Percentiles rank a stretch among this genome's conserved stretches.
phyloP scores from a whole-genome alignment of 2,329 filamentous ascomycete genomes.

The Plenodomus biglobosus region DNA sequence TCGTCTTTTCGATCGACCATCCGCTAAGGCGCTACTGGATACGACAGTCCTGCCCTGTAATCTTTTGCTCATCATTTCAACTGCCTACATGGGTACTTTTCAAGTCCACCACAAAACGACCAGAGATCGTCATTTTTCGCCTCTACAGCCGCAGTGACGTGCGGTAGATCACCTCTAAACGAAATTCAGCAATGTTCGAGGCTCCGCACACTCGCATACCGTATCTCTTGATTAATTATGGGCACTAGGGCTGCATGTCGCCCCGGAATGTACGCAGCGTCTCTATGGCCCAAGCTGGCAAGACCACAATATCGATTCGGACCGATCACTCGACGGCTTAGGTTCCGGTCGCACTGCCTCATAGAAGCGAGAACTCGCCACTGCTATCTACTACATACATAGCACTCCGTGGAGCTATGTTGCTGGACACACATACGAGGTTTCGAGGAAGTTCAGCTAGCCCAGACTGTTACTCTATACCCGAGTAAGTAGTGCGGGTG shows the following conservation, averaged over 20 bases:
- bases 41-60: not conserved
- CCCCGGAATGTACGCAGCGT: constrained; percentile 21
- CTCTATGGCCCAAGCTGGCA: constrained; percentile 29
- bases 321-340: constrained; percentile 32
- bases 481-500: constrained; percentile 13
- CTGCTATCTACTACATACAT: constrained; percentile 7
- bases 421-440: constrained; percentile 3
- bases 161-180: constrained; percentile 15
- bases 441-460: constrained; percentile 2
- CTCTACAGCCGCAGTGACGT: constrained; percentile 16
- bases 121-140: constrained; percentile 16
- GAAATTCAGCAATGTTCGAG: constrained; percentile 30
- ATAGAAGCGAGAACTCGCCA: constrained; percentile 23
- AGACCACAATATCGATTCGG: constrained; percentile 34
- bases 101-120: not conserved
- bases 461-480: constrained; percentile 5
- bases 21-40: not conserved
- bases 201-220: constrained; percentile 19
- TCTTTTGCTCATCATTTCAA: no score
- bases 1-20: not conserved
- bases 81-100: not conserved
- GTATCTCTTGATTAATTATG: constrained; percentile 20
- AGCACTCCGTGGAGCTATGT: not conserved
- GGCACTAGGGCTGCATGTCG: constrained; percentile 23
- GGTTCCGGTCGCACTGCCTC: constrained; percentile 27